Base-by-base conservation (phyloP, 257 asterid species). In the Ballota nigra region DNA sequence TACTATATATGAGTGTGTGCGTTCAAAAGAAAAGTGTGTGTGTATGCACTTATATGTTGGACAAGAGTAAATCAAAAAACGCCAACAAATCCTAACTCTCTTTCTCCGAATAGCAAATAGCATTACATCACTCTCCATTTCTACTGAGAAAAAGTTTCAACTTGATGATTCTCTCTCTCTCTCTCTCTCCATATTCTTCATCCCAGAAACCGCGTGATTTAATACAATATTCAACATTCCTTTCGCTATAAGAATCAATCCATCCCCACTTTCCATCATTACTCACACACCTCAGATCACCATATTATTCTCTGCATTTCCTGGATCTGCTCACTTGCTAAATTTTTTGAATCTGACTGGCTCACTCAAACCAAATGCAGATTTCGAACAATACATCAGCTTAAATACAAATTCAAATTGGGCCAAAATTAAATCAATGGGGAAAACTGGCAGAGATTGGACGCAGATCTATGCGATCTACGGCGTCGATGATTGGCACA, bases 381-480 rank as follows among this genome's bases (percentile, higher is more conserved):
- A 40, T 31, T 18, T 20, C 66, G 69, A 33, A 4, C 1, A 11
- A 13, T 19, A 13, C 20, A 57, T 70, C 58, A 26, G 62, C 34
- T 47, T 71, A 16, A 59, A 18, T 23, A 7, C 40, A 53, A 56
- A n/a, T 9, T 11, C 16, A 43, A 15, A 49, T 49, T 18, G 23
- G 57, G 57, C 19, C 45, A 22, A 45, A 3, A 28, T 18, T 8
- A 45, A 11, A 16, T 1, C 26, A 75, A 92, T 88, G 97, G 96
- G 97, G 3, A 89, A 88, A 78, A 38, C 89, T 1, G 86, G 84
- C 2, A 73, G 98, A 80, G 98, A 93, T 45, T 93, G 98, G 98
- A 68, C 89, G 51, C 97, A 93, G 94, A 93, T 93, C 98, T 90
- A 91, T 53, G 88, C 94, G 79, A 93, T 93, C 84, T 93, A 93